Base-by-base conservation (phyloP, 345 rosid genomes). In the Pugionium dolabratum region DNA sequence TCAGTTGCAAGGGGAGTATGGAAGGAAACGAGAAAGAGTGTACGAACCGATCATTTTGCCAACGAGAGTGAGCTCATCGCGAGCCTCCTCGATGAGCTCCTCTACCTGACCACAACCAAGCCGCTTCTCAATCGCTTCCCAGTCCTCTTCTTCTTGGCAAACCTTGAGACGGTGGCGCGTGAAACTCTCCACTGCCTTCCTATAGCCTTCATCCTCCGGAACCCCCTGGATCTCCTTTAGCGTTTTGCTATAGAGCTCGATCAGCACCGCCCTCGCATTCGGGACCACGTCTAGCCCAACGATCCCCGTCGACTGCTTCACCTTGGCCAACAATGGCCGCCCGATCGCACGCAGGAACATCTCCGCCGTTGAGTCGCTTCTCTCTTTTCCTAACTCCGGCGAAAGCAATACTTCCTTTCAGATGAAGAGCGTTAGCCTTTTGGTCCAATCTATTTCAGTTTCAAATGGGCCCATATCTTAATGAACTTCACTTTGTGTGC, bases 71-170 rank as follows among this genome's bases (percentile, higher is more conserved):
- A 89, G 89, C 82, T 91, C 95, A 59, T 89, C 96, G 4, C 56
- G 79, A 18, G 98, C 98, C 69, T 86, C 95, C 66, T 91, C 98
- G 43, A 89, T 79, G 65, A 92, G 93, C 78, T 87, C 95, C 83
- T 92, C 95, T 53, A 89, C 95, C 85, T 91, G 88, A 67, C 96
- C 95, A 69, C 97, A 87, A 0, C 87, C 95, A 6, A 89, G 78
- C 4, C 77, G 80, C 69, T 84, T 81, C 87, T 87, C 89, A 69
- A 86, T 87, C 68, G 26, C 26, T 74, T 87, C 95, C 91, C 89
- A 92, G 43, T 89, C 93, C 28, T 74, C 82, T 73, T 92, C 93
- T 74, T 86, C 95, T 32, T 69, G 71, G 65, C 93, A 92, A 1
- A 79, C 91, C 66, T 82, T 74, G 31, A 92, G 74, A 71, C 95